Evolutionary conservation across 805 yeast genomes (phyloP).

Genomic region (Yamadazyma phyllophila): DNA sequence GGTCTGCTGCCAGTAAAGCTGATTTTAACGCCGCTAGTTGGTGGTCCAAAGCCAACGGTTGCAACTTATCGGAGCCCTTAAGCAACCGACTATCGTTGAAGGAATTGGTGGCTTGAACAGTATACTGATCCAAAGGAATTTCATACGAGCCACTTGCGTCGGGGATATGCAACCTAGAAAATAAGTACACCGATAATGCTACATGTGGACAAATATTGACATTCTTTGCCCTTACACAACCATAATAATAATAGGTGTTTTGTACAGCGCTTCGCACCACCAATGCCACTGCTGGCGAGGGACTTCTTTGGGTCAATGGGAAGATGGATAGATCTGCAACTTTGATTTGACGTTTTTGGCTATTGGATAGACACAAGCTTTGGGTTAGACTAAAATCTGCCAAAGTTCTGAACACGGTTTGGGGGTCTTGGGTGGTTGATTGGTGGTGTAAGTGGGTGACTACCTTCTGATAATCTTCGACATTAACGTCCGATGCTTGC

Average conservation of each 20-base stretch:
- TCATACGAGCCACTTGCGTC: constrained; percentile 23
- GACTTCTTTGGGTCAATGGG: constrained; percentile 6
- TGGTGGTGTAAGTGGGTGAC: constrained; percentile 15
- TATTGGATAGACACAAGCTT: constrained; percentile 17
- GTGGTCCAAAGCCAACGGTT: constrained; percentile 24
- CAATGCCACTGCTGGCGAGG: constrained; percentile 8
- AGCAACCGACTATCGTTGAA: constrained; percentile 21
- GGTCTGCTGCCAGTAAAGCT: constrained; percentile 17
- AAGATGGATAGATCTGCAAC: constrained; percentile 19
- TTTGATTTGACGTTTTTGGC: constrained; percentile 25
- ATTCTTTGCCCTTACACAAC: constrained; percentile 21
- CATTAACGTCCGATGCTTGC: background rate
- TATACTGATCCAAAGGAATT: constrained; percentile 4
- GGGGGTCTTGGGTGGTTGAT: constrained; percentile 9
- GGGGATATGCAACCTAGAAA: constrained; percentile 27
- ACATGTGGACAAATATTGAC: constrained; percentile 28
- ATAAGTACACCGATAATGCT: constrained; percentile 26
- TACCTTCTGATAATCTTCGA: constrained; percentile 16
- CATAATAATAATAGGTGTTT: constrained; percentile 14
- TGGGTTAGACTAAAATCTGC: constrained; percentile 26
- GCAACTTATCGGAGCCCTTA: constrained; percentile 19
- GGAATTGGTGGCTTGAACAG: constrained; percentile 2
- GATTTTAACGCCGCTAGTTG: constrained; percentile 25
- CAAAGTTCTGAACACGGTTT: constrained; percentile 22
- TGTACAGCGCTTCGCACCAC: constrained; percentile 5